Conservation (phyloP, 768 basidiomycete species). For the Psilocybe cyanescens region DNA sequence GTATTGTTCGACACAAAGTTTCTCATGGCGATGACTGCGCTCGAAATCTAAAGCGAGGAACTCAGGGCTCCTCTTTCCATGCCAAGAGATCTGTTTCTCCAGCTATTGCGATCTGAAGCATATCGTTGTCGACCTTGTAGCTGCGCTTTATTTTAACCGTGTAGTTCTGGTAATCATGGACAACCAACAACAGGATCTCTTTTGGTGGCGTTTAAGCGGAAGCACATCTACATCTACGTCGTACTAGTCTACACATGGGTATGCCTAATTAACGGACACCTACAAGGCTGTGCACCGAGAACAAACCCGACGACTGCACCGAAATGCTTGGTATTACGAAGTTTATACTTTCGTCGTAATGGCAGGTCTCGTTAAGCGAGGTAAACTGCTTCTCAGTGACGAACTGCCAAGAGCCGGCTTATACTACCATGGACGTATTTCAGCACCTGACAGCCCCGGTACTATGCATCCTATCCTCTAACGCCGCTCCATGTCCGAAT, state of each 20-base stretch:
- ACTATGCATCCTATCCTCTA: conserved; percentile 22
- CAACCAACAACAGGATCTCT: neutral
- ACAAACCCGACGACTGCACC: neutral
- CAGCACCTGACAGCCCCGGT: conserved; percentile 1
- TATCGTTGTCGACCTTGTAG: neutral
- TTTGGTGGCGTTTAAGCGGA: conserved; percentile 33
- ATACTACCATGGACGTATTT: neutral
- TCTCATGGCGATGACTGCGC: neutral
- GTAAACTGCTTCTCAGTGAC: conserved; percentile 5
- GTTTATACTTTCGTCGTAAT: neutral
- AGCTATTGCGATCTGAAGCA: neutral
- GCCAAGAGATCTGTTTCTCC: neutral
- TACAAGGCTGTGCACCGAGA: neutral
- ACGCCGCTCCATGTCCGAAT: conserved; percentile 31
- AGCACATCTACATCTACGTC: neutral
- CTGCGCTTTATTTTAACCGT: neutral
- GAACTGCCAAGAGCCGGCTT: conserved; percentile 7
- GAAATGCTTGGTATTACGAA: neutral
- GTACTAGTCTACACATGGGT: neutral
- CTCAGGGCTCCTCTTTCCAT: neutral
- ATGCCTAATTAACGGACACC: neutral
- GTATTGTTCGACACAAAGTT: neutral
- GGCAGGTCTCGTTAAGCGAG: neutral
- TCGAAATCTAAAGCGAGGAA: neutral
- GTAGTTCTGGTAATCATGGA: neutral